Base-by-base conservation (phyloP, 495 filamentous ascomycete genomes). In the Daldinia decipiens region DNA sequence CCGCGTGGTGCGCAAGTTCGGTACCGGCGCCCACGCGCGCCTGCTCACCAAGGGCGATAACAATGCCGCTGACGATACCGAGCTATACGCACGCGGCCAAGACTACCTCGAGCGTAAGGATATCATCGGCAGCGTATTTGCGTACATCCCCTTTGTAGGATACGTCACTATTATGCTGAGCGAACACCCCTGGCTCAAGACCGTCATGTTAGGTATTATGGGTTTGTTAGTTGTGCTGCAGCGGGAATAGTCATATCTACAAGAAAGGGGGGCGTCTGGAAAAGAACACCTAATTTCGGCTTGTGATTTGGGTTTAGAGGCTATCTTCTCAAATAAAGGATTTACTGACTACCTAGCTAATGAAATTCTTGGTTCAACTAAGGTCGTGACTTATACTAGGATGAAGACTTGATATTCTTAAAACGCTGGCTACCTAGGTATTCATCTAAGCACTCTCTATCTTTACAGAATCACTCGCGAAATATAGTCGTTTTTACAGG, bases 31-130 rank as follows among this genome's bases (percentile, higher is more conserved):
- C 70, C 85, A 84, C 55, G 74, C 67, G 15, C 67, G 54, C 53
- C 86, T 98, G 12, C 86, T 99, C 29, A 99, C 95, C n/a, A 99
- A 98, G 81, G 95, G 95, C 59, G 95, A 99, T 79, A 98, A 98
- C 82, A 99, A 99, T 75, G 78, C 88, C 9, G 91, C 93, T 2
- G 95, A 98, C 77, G 95, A 99, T 79, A 96, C 93, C 12, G 94
- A 97, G 80, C 87, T 99, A 4, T 97, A 94, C 73, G 93, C 94
- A 0, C 80, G 84, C 24, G 92, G 90, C 12, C 95, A 98, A 80
- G 90, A 91, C 74, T 94, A 93, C 74, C 85, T 99, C 29, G 87
- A 91, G 69, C 87, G 96, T 71, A 86, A 90, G 77, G 95, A 98
- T 73, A 94, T 98, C 66, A 93, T 98, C 54, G 95, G 95, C 31